These are phyloP conservation scores for Hyparrhenia diplandra DNA, from an alignment of 176 grass and related monocot genomes.

Conservation along the genomic window DNA sequence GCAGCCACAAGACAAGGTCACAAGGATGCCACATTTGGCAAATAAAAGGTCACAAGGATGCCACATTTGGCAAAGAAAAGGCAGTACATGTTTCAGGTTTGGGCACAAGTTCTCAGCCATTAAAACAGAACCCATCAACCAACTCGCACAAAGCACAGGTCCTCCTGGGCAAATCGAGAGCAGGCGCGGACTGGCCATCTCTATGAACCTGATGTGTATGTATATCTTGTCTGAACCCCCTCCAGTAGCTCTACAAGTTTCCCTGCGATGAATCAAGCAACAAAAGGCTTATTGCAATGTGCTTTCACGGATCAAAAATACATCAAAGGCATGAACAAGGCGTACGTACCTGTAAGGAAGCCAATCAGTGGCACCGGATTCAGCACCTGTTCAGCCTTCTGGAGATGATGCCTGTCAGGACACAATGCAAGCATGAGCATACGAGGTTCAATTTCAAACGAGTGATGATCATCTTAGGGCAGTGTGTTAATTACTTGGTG, in stretches of 20 bases:
- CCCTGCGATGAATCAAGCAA: slow-evolving; percentile 36
- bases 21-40: too few relatives aligned
- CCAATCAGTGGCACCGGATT: slow-evolving; percentile 72
- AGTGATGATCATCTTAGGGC: neutral
- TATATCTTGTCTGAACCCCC: slow-evolving; percentile 87
- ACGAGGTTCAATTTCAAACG: neutral
- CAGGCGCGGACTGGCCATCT: neutral
- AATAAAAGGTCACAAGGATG: neutral
- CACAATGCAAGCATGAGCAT: slow-evolving; percentile 17
- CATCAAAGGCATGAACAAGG: neutral
- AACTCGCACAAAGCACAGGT: neutral
- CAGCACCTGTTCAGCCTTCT: slow-evolving; percentile 63
- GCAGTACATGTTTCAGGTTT: neutral
- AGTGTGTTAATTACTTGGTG: slow-evolving; percentile 53
- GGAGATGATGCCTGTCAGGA: slow-evolving; percentile 61
- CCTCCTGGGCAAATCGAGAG: neutral
- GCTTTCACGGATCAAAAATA: neutral
- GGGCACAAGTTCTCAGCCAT: neutral
- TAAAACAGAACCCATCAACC: neutral
- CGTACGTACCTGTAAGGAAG: slow-evolving; percentile 60
- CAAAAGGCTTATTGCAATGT: neutral
- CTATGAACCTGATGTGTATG: slow-evolving; percentile 90
- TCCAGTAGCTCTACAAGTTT: slow-evolving; percentile 86
- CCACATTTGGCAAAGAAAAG: slow-evolving; percentile 11
- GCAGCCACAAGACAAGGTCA: slow-evolving; percentile 8